phyloP scores from a whole-genome alignment of 768 basidiomycete species.

The Hebeloma cylindrosporum region DNA sequence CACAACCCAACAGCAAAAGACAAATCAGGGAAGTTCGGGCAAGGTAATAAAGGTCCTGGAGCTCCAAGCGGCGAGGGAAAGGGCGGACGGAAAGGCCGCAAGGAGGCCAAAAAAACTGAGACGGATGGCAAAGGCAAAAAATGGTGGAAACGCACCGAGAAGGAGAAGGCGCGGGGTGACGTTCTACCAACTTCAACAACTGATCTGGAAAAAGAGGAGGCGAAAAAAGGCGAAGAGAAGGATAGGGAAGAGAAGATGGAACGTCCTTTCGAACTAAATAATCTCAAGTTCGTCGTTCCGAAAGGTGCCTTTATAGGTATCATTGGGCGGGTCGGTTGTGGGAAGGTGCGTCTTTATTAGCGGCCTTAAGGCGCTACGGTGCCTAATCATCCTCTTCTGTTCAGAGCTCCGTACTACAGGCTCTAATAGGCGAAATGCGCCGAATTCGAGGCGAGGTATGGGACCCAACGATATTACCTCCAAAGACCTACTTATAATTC shows the following conservation, averaged over 20 bases:
- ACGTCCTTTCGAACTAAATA: conserved; percentile 51
- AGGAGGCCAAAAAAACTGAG: background rate
- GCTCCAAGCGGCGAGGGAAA: conserved; percentile 1
- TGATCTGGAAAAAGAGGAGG: conserved; percentile 7
- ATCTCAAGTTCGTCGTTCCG: conserved; percentile 46
- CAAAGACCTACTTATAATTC: background rate
- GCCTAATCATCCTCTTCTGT: background rate
- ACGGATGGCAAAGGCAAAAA: background rate
- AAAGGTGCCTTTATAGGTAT: conserved; percentile 67
- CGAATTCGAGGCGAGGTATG: conserved; percentile 45
- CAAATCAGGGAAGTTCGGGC: conserved; percentile 15
- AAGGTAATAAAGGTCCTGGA: conserved; percentile 5
- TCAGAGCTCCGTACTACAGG: conserved; percentile 57
- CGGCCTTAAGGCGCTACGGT: background rate
- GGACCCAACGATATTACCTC: background rate
- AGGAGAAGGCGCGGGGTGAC: conserved; percentile 10
- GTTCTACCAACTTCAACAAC: conserved; percentile 2
- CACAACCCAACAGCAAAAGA: conserved; percentile 16
- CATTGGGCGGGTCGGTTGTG: conserved; percentile 72
- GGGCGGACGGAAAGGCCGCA: background rate
- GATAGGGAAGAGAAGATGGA: conserved; percentile 21
- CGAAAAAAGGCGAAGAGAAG: conserved; percentile 5
- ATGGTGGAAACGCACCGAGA: conserved; percentile 10
- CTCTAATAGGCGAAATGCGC: conserved; percentile 69
- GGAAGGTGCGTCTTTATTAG: conserved; percentile 46